phyloP scores from a whole-genome alignment of 2,329 filamentous ascomycete genomes.

The Trichophyton mentagrophytes region DNA sequence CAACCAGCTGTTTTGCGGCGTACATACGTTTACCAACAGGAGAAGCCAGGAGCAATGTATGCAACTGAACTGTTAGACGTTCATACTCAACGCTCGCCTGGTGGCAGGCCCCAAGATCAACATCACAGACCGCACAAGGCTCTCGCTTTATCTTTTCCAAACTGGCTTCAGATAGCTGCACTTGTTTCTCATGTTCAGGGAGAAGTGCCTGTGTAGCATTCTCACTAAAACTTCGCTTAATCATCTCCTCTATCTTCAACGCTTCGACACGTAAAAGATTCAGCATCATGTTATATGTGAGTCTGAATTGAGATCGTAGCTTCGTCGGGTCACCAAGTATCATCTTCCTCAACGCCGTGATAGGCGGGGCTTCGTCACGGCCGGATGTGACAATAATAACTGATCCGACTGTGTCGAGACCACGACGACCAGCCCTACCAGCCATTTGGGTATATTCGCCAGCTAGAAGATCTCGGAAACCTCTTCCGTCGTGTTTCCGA shows the following conservation, averaged over 20 bases:
- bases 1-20: conserved; percentile 58
- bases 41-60: conserved; percentile 63
- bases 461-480: conserved; percentile 78
- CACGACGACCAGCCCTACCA: conserved; percentile 81
- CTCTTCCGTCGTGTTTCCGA: conserved; percentile 87
- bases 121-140: conserved; percentile 67
- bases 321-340: conserved; percentile 93
- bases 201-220: conserved; percentile 90
- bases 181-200: conserved; percentile 89
- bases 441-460: conserved; percentile 99
- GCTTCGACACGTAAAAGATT: conserved; percentile 91
- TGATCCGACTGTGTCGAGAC: conserved; percentile 80
- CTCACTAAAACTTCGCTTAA: conserved; percentile 97
- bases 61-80: conserved; percentile 65
- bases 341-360: conserved; percentile 74
- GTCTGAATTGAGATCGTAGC: conserved; percentile 83
- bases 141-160: conserved; percentile 82
- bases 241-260: conserved; percentile 98
- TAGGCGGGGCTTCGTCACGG: conserved; percentile 76
- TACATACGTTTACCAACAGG: conserved; percentile 73
- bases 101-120: conserved; percentile 68
- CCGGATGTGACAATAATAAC: conserved; percentile 82
- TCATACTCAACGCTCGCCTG: conserved; percentile 68
- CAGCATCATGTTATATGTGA: conserved; percentile 99
- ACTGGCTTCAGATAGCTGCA: conserved; percentile 83